A percentile compares a stretch with the other conserved stretches of the same genome.
Conservation (phyloP, 1,139 yeast genomes). For the Citeromyces siamensis region DNA sequence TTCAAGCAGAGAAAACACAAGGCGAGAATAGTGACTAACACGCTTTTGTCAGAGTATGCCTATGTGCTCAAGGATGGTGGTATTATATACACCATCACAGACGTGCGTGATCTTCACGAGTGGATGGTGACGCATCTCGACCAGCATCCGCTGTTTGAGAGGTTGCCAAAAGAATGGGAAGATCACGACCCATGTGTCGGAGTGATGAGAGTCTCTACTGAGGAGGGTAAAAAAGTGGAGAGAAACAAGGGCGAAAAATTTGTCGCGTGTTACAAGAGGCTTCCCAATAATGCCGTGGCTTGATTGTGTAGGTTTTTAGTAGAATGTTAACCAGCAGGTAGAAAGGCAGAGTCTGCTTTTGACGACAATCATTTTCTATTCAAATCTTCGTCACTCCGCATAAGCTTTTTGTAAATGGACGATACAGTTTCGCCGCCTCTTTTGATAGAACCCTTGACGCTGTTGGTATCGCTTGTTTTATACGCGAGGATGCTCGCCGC, state of each 20-base stretch:
- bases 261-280: slow-evolving; percentile 78
- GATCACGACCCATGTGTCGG: slow-evolving; percentile 65
- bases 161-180: slow-evolving; percentile 76
- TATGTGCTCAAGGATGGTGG: slow-evolving; percentile 84
- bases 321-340: too few relatives aligned
- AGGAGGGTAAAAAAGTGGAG: slow-evolving; percentile 93
- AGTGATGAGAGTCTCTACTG: slow-evolving; percentile 85
- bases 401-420: slow-evolving; percentile 18
- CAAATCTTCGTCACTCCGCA: slow-evolving; percentile 10
- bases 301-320: too few relatives aligned
- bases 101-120: slow-evolving; percentile 81
- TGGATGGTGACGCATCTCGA: slow-evolving; percentile 96
- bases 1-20: slow-evolving; percentile 95
- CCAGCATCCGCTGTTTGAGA: slow-evolving; percentile 81
- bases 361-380: slow-evolving; percentile 9
- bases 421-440: slow-evolving; percentile 27
- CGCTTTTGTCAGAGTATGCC: slow-evolving; percentile 85
- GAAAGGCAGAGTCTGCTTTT: too few relatives aligned
- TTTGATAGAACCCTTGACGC: slow-evolving; percentile 23
- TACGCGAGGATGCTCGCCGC: slow-evolving; percentile 23
- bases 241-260: slow-evolving; percentile 82
- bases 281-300: slow-evolving; percentile 36
- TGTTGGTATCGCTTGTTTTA: slow-evolving; percentile 19
- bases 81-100: slow-evolving; percentile 86
- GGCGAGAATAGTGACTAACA: slow-evolving; percentile 88